Evolutionary conservation across 1,284 basidiomycete species (phyloP), one percentile per base, ranked within the genome.

Genomic region (Rhodotorula sp.): DNA sequence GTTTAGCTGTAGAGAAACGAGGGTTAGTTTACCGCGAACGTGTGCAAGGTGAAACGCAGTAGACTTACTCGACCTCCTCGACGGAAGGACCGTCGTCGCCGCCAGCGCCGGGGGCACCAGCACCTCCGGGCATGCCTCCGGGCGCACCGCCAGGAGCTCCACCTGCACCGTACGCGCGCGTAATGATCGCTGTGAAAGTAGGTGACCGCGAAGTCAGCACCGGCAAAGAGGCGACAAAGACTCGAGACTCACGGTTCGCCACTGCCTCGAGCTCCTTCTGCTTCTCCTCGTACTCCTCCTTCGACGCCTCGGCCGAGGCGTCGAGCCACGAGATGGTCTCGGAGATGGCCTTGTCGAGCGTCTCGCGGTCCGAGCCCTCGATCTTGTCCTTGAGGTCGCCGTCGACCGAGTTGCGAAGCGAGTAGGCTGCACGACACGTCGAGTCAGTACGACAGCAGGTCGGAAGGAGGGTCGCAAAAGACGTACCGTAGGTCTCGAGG

Each of bases 221-320:
- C 68, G 60, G 71, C 74, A 29, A 20, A 20, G 9, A 29, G 29
- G 22, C 4, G 15, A 24, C 20, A 22, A 17, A 36, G 34, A 52
- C 27, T 29, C 49, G 22, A 13, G 36, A 56, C 55, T 36, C 55
- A 56, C 29, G 68, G 85, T 89, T 94, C 77, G 93, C 91, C 75
- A 94, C 81, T 19, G 80, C 84, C 84, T 99, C 95, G 68, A 99
- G 86, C 83, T 97, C 94, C 86, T 97, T 96, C 82, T 97, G 94
- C 84, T 89, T 90, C 80, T 86, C 86, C 82, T 93, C 90, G 84
- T 97, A 95, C 85, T 99, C 96, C 79, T 95, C 92, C 84, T 93
- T 96, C 74, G 89, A 89, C 19, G 88, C 96, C 82, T 97, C 92
- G 79, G 92, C 90, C 58, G 90, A 90, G 71, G 77, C 82, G 81